phyloP scores from a whole-genome alignment of 371 early-diverging fungal genomes.

The Mortierella sp. region DNA sequence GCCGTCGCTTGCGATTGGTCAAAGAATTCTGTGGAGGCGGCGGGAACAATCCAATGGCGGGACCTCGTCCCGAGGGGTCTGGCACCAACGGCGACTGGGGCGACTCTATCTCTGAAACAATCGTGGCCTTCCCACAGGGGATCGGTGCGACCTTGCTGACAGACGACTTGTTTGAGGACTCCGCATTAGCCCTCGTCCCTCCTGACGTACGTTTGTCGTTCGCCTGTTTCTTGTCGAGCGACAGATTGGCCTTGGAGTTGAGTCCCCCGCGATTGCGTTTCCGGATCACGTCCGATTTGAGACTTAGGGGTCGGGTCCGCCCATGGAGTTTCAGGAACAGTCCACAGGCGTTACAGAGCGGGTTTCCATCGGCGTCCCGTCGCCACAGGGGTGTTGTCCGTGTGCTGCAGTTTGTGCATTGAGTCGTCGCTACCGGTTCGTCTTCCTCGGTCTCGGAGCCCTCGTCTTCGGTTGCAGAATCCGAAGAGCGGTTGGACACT shows the following conservation, averaged over 20 bases:
- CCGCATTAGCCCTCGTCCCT: not conserved
- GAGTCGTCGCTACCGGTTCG: conserved; percentile 33
- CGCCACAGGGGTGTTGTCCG: conserved; percentile 97
- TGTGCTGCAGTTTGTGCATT: conserved; percentile 92
- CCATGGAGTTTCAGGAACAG: conserved; percentile 88
- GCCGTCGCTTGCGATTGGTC: conserved; percentile 31
- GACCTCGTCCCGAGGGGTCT: not conserved
- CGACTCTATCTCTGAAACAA: not conserved
- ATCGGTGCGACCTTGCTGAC: conserved; percentile 3
- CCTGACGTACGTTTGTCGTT: conserved; percentile 1
- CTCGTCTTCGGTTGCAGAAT: not conserved
- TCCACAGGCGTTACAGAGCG: conserved; percentile 77
- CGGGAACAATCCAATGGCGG: conserved; percentile 20
- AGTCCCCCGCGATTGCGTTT: conserved; percentile 76
- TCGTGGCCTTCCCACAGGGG: not conserved
- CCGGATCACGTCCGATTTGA: conserved; percentile 87
- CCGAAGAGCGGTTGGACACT: conserved; percentile 4
- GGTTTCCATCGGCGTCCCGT: conserved; percentile 76
- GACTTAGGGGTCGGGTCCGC: conserved; percentile 79
- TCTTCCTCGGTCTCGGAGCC: conserved; percentile 31
- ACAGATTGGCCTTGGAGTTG: conserved; percentile 25
- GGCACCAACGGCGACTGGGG: not conserved
- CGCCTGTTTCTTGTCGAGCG: too few relatives aligned
- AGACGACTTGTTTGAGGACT: not conserved
- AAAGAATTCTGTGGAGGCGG: conserved; percentile 15